These are phyloP conservation scores for Heliamphora exappendiculata DNA, from an alignment of 148 eudicot genomes.

Conservation along the genomic window DNA sequence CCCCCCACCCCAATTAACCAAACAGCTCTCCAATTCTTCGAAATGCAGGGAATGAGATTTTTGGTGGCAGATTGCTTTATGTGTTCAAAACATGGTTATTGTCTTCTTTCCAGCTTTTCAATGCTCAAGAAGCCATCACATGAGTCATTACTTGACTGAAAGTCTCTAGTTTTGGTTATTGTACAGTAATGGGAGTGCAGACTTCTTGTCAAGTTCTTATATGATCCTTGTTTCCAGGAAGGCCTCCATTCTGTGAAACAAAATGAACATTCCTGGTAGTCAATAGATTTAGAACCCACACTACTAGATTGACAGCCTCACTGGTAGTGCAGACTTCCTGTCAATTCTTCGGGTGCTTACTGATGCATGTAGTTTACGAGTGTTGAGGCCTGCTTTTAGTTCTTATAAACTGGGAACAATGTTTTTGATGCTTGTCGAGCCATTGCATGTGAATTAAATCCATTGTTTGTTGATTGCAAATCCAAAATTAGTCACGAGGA, in stretches of 20 bases:
- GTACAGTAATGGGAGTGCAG: background rate
- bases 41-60: background rate
- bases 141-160: background rate
- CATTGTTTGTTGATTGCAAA: no score
- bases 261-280: background rate
- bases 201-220: background rate
- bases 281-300: background rate
- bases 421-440: background rate
- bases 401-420: background rate
- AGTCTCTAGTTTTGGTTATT: background rate
- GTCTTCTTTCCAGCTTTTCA: background rate
- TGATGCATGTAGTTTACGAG: background rate
- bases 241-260: background rate
- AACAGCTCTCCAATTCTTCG: background rate
- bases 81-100: background rate
- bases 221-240: background rate
- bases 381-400: background rate
- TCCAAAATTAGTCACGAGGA: no score
- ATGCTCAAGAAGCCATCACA: background rate
- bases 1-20: background rate
- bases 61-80: background rate
- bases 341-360: background rate
- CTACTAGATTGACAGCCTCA: background rate
- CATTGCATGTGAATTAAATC: background rate
- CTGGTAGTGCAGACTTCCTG: background rate